A percentile compares a stretch with the other conserved stretches of the same genome.
These are phyloP conservation scores for Gracilaria caudata DNA, from an alignment of 23 red algal genomes.

Conservation along the genomic window DNA sequence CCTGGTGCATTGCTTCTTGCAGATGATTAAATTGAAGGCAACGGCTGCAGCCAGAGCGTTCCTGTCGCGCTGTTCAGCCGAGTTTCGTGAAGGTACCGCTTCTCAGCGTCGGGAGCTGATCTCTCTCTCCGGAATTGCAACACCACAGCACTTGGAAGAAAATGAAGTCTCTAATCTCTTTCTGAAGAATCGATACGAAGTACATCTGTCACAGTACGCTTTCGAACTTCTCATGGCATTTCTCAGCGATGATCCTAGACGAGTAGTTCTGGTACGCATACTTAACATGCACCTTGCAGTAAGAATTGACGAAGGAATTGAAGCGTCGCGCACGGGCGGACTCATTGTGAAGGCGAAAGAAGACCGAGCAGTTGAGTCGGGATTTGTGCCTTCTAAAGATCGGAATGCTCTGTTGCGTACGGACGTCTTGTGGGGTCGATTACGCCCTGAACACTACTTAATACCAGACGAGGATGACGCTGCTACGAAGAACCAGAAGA, in stretches of 20 bases:
- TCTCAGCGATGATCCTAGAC: conserved; percentile 73
- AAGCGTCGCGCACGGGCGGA: conserved; percentile 22
- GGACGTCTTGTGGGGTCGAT: conserved; percentile 75
- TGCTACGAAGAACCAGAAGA: conserved; percentile 19
- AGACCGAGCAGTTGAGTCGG: conserved; percentile 16
- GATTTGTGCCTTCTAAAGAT: conserved; percentile 59
- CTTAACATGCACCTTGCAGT: conserved; percentile 80
- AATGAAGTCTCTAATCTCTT: conserved; percentile 84
- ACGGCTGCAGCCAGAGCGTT: conserved; percentile 52
- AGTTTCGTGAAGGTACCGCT: conserved; percentile 55
- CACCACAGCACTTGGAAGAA: conserved; percentile 68
- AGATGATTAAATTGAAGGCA: conserved; percentile 77
- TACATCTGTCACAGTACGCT: conserved; percentile 83
- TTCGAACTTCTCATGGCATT: conserved; percentile 92
- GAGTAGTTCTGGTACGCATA: conserved; percentile 77
- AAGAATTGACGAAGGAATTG: conserved; percentile 59
- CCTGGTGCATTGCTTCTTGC: conserved; percentile 87
- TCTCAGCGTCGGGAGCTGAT: conserved; percentile 67
- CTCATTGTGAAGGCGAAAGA: conserved; percentile 13
- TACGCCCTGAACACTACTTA: conserved; percentile 54
- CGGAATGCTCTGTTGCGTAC: conserved; percentile 30
- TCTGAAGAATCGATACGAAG: conserved; percentile 78
- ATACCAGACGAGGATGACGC: conserved; percentile 59
- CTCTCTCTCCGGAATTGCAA: conserved; percentile 65
- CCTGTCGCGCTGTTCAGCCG: conserved; percentile 43